Base-by-base conservation (phyloP, 2,329 filamentous ascomycete species). In the Microcyclospora tardicrescens region DNA sequence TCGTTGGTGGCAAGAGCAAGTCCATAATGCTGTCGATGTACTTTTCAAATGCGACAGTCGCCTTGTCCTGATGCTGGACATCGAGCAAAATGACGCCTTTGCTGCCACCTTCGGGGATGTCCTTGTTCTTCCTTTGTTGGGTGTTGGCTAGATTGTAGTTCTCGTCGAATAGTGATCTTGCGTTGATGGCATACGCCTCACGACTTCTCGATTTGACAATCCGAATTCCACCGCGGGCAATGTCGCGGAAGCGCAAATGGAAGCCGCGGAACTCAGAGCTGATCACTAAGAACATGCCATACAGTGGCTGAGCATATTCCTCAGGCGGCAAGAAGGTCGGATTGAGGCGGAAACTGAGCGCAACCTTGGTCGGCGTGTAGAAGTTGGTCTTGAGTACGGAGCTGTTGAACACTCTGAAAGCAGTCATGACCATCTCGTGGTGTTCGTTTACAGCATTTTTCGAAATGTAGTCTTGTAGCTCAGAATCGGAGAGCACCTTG, bases 51-150 rank as follows among this genome's bases (percentile, higher is more conserved):
- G 91, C 89, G 45, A 93, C 86, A 35, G 73, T 75, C 13, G 81
- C 81, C 66, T 89, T 93, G 62, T 95, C 85, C 64, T 98, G 91
- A 64, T 95, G 86, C 59, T 87, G 81, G 46, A 84, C 77, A 61
- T 98, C 89, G 31, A 98, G 77, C 34, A 98, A 73, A 43, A 98
- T 89, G 41, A 98, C 91, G 66, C 91, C 91, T 69, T 98, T 98
- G 54, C 89, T 93, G 39, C 91, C 91, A 47, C 91, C 91, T 67
- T 98, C 91, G 2, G 91, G 91, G 37, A 98, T 98, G 56, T 98
- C 91, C 71, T 98, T 98, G 73, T 98, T 98, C 75, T 98, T 98
- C 58, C 91, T 84, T 67, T 98, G 91, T 65, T 98, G 91, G 0
- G 91, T 98, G 64, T 93, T 96, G 48, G 91, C 89, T 44, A 98